Evolutionary conservation across 1,284 basidiomycete genomes (phyloP).

Genomic region (Trametes versicolor): DNA sequence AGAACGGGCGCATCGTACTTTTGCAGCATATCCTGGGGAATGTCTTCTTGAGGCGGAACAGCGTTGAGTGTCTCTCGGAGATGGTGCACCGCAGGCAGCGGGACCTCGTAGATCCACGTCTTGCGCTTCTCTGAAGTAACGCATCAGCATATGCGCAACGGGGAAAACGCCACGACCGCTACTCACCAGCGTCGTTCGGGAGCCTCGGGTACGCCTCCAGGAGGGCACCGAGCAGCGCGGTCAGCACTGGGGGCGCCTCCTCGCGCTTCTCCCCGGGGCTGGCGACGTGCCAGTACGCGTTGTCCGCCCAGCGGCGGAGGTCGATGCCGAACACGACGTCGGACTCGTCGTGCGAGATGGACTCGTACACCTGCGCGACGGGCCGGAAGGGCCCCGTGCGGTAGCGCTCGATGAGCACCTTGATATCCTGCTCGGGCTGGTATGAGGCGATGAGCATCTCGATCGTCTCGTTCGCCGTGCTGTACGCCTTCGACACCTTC

Average conservation of each 20-base stretch:
- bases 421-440: constrained; percentile 86
- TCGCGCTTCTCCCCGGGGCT: constrained; percentile 66
- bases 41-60: constrained; percentile 69
- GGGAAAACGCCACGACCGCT: background rate
- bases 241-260: constrained; percentile 78
- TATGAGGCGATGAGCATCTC: constrained; percentile 81
- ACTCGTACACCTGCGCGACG: constrained; percentile 84
- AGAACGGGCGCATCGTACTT: constrained; percentile 89
- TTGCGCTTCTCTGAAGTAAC: constrained; percentile 78
- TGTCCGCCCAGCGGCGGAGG: constrained; percentile 86
- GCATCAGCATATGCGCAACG: constrained; percentile 9
- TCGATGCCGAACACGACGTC: constrained; percentile 92
- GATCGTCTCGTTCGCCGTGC: constrained; percentile 73
- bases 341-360: constrained; percentile 78
- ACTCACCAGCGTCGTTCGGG: constrained; percentile 71
- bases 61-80: constrained; percentile 86
- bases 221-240: constrained; percentile 72
- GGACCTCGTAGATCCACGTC: constrained; percentile 94
- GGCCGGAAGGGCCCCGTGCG: constrained; percentile 92
- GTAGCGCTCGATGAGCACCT: constrained; percentile 87
- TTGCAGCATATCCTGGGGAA: constrained; percentile 71
- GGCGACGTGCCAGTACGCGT: constrained; percentile 55
- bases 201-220: constrained; percentile 71
- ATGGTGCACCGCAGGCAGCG: constrained; percentile 82
- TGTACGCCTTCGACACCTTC: constrained; percentile 73